These are phyloP conservation scores for Mucor saturninus DNA, from an alignment of 371 early-diverging fungal species.

Conservation along the genomic window DNA sequence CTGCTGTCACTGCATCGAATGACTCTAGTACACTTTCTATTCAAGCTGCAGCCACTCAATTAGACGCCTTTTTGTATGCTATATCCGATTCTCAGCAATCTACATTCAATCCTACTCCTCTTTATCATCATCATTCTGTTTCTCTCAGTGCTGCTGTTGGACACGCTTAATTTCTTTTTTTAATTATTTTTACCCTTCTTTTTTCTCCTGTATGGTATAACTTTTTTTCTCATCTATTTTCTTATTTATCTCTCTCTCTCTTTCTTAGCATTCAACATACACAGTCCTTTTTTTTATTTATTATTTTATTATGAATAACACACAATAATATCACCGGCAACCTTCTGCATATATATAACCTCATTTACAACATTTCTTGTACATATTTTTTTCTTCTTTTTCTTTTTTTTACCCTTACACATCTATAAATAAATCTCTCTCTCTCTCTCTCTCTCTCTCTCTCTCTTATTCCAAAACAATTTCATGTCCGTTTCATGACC, in stretches of 20 bases:
- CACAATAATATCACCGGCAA: too few species aligned
- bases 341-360: too few species aligned
- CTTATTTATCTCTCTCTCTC: background rate
- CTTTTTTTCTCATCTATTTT: background rate
- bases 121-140: conserved; percentile 42
- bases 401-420: too few species aligned
- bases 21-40: conserved; percentile 12
- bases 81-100: conserved; percentile 32
- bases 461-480: too few species aligned
- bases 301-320: too few species aligned
- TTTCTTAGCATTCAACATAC: background rate
- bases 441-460: too few species aligned
- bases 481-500: too few species aligned
- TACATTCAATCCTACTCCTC: conserved; percentile 22
- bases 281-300: too few species aligned
- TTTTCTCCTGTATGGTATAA: conserved; percentile 1
- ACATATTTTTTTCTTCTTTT: too few species aligned
- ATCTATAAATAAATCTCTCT: too few species aligned
- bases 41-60: conserved; percentile 33
- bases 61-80: conserved; percentile 42
- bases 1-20: conserved; percentile 29
- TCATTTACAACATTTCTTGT: too few species aligned
- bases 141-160: conserved; percentile 46
- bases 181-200: background rate
- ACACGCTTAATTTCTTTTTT: conserved; percentile 34